Evolutionary conservation across 75 land plant genomes (phyloP), one percentile per base, ranked within the genome.

Genomic region (Gnetum montanum): DNA sequence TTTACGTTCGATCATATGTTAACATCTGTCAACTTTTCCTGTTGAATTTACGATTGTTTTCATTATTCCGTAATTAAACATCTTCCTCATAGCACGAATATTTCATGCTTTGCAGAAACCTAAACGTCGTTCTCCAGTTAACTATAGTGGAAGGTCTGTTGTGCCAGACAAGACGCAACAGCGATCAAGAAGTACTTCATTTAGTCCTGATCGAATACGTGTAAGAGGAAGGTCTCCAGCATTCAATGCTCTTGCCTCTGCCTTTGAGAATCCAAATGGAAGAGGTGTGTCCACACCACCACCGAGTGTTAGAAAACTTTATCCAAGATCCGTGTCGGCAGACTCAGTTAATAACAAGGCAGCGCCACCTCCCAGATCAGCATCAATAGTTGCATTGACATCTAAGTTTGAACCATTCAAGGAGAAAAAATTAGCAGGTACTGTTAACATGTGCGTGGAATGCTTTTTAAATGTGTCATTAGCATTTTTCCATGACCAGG

Each of bases 311-410:
- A 58, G 58, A 27, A 71, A 71, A 47, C 35, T 66, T 34, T 71
- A 59, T 48, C 74, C 74, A 24, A 71, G 49, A 35, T 66, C 74
- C 4, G 68, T 53, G 38, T 60, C 77, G 3, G 72, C 82, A n/a
- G 73, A 71, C 26, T 59, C 89, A 12, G 59, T 57, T 3, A 60
- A 48, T 13, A 74, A 59, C 22, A n/a, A n/a, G n/a, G n/a, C n/a
- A n/a, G 31, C 61, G 19, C 58, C 66, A 49, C 31, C 81, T 0
- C 60, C 67, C 16, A 68, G 64, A 58, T 70, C 90, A 34, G 25
- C 71, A 46, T 76, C 90, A 8, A 81, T 85, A 43, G 76, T 85
- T 34, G 73, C 82, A 0, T 70, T 85, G 23, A 63, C 74, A 62
- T 58, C 85, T 47, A 36, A 57, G 22, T 85, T 81, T 67, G 90